Evolutionary conservation across 73 alveolate species (phyloP).

Genomic region (Durusdinium trenchii): DNA sequence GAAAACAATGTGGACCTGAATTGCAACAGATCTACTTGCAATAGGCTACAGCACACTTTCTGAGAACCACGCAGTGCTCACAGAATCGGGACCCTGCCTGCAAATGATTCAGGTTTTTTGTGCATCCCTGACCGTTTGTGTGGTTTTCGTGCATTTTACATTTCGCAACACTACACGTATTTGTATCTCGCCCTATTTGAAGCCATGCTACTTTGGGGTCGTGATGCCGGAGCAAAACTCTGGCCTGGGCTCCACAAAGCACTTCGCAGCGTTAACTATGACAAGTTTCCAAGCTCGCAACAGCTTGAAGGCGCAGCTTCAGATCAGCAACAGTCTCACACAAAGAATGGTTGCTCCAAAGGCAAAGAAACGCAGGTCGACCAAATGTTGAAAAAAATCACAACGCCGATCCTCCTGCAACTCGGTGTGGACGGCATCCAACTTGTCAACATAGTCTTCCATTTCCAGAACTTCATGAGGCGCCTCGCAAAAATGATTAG

Average conservation of each 20-base stretch:
- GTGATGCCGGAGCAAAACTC: constrained; percentile 52
- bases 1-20: constrained; percentile 54
- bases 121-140: too few species aligned
- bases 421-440: constrained; percentile 48
- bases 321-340: constrained; percentile 61
- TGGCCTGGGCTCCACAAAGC: neutral
- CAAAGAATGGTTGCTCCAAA: neutral
- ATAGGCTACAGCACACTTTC: neutral
- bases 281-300: neutral
- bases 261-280: neutral
- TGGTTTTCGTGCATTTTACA: too few species aligned
- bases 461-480: constrained; percentile 56
- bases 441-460: constrained; percentile 48
- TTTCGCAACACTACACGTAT: too few species aligned
- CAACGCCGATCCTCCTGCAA: constrained; percentile 39
- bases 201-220: constrained; percentile 30
- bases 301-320: constrained; percentile 58
- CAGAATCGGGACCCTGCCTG: constrained; percentile 27
- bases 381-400: neutral
- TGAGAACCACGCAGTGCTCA: constrained; percentile 44
- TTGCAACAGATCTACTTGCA: neutral
- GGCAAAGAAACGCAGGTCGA: neutral
- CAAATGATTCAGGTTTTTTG: neutral
- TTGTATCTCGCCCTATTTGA: too few species aligned
- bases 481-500: too few species aligned